Evolutionary conservation across 768 basidiomycete species (phyloP), one percentile per base, ranked within the genome.

Genomic region (Phylloporus scabripes): DNA sequence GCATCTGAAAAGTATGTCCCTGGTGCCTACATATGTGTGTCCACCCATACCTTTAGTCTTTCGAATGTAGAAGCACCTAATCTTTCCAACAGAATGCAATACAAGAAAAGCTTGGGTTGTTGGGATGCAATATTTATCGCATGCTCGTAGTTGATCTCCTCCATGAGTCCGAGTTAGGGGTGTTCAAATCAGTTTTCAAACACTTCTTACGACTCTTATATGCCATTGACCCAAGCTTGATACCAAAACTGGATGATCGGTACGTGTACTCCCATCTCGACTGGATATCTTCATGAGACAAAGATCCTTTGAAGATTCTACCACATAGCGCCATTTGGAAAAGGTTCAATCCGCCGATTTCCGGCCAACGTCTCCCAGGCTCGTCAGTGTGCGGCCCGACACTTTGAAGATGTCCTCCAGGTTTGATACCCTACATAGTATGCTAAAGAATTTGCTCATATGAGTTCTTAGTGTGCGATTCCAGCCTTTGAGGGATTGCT

Each of bases 331-430:
- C 28, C 56, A 4, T 69, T 70, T 42, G 65, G 66, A 0, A 37
- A 47, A 4, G 41, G 52, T 5, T 66, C 67, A 0, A 77, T 77
- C 9, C 62, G 68, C 0, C 47, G 54, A 10, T 76, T 76, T 46
- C 41, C 54, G 14, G 42, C 41, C 0, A 72, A 73, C 49, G 61
- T 66, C 1, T 65, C 69, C 0, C 65, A 65, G 14, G 64, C 73
- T 62, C 68, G 67, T 33, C 64, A 70, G 24, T 46, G 68, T 3
- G 67, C 68, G 7, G 75, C 64, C 1, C 55, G 67, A 0, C 69
- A 76, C 40, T 76, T 70, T 45, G 71, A 76, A 43, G 72, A 77
- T 34, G 49, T 75, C 1, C 56, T 77, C 0, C 74, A 76, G 65
- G 75, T 57, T 12, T 20, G 21, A 11, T 9, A 5, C 11, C 4